Evolutionary conservation across 2,329 filamentous ascomycete genomes (phyloP).

Genomic region (Pleurostoma richardsiae): DNA sequence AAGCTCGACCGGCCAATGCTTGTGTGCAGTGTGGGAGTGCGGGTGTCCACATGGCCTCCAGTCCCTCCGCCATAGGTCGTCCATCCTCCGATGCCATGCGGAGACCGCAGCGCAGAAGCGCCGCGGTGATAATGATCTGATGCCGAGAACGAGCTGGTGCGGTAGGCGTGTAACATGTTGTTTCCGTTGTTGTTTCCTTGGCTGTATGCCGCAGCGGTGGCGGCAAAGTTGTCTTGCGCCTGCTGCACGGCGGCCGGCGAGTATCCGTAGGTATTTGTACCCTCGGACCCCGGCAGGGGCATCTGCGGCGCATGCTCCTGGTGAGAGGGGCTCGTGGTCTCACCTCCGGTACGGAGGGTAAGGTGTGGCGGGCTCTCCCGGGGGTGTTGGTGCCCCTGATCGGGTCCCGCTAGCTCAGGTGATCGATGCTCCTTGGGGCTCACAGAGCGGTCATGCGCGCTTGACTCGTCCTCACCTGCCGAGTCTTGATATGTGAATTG

Average conservation of each 20-base stretch:
- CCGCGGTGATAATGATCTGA: constrained; percentile 9
- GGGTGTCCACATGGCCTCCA: constrained; percentile 29
- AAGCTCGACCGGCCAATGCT: constrained; percentile 40
- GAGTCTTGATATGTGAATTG: constrained; percentile 34
- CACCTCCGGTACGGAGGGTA: constrained; percentile 17
- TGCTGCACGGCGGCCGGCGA: constrained; percentile 41
- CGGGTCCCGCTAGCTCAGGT: constrained; percentile 23
- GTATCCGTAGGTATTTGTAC: constrained; percentile 53
- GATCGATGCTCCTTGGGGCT: constrained; percentile 18
- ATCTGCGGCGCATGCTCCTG: constrained; percentile 17
- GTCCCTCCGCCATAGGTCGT: constrained; percentile 29
- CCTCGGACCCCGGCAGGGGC: constrained; percentile 6
- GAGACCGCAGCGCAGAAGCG: constrained; percentile 15
- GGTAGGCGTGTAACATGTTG: constrained; percentile 53
- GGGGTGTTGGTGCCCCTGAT: constrained; percentile 13
- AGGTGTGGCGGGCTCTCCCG: constrained; percentile 33
- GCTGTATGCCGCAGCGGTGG: constrained; percentile 25
- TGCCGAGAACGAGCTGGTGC: constrained; percentile 41
- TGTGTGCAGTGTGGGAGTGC: constrained; percentile 38
- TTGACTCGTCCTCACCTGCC: constrained; percentile 14
- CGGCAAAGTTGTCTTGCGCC: constrained; percentile 19
- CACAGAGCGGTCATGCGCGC: no score
- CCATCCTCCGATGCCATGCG: constrained; percentile 16
- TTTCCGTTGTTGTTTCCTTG: constrained; percentile 38
- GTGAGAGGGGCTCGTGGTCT: constrained; percentile 22